Evolutionary conservation across 2,329 filamentous ascomycete genomes (phyloP), one percentile per base, ranked within the genome.

Genomic region (Penicillium freii): DNA sequence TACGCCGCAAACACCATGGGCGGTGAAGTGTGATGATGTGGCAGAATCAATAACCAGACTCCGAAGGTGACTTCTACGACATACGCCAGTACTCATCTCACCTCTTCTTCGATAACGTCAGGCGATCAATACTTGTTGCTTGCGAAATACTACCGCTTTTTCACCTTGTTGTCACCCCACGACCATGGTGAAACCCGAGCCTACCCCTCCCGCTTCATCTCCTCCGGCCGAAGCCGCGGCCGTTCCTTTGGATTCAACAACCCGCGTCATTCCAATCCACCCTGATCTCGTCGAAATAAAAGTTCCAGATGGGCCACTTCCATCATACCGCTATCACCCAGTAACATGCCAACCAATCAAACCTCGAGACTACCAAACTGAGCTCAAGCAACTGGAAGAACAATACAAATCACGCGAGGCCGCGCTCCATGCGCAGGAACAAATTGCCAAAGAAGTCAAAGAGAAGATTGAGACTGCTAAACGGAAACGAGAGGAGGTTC

Each of bases 231-330:
- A 68, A 11, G 61, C 55, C 10, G 54, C 61, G 2, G 59, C 64
- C 6, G 66, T 76, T 13, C 68, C 73, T 42, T 70, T 77, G 7
- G 67, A 71, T 56, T 71, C 73, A 34, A 50, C 69, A 48, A 62
- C 69, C 40, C 75, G 75, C 57, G 73, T 71, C 42, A 73, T 69
- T 1, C 66, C 73, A 44, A 77, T 78, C 47, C 75, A 78, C 63
- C 62, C 66, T 29, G 66, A 73, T 51, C 66, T 77, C 27, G 69
- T 72, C 17, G 69, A 76, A 31, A 71, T 78, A 50, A 72, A 73
- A 49, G 68, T 78, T n/a, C 75, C 75, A 11, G 66, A 67, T 17
- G 68, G 67, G 23, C 66, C 70, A 19, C 60, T 74, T 7, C 70
- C 69, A 31, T 60, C 66, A 40, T 66, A 76, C 51, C 66, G 61